Evolutionary conservation across 495 filamentous ascomycete genomes (phyloP).

Genomic region (Letharia columbiana): DNA sequence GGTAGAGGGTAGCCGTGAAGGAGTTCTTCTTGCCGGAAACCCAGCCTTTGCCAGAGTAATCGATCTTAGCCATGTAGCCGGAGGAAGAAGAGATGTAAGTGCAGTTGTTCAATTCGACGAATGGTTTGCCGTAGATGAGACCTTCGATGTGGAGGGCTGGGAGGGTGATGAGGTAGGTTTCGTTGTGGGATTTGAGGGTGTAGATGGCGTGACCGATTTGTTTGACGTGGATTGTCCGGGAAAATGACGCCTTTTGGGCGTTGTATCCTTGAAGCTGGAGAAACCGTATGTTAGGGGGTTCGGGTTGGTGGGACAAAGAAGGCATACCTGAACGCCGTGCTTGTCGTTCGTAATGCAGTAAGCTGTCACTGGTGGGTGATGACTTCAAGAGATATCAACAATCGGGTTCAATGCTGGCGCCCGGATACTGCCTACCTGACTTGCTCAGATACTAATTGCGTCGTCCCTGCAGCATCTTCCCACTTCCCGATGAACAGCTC

Average conservation of each 20-base stretch:
- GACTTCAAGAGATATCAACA: conserved; percentile 41
- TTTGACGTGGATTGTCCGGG: conserved; percentile 86
- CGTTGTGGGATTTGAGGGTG: conserved; percentile 55
- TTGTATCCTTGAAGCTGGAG: conserved; percentile 81
- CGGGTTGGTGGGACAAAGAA: neutral
- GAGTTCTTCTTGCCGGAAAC: conserved; percentile 91
- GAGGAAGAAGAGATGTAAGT: conserved; percentile 77
- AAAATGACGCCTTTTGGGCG: conserved; percentile 93
- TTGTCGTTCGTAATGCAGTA: conserved; percentile 84
- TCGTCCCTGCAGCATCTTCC: conserved; percentile 67
- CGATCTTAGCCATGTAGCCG: conserved; percentile 85
- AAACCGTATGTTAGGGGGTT: conserved; percentile 8
- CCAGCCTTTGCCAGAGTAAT: conserved; percentile 91
- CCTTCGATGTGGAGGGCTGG: conserved; percentile 91
- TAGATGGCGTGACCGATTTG: conserved; percentile 93
- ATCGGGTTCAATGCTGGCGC: neutral
- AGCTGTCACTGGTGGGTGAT: conserved; percentile 95
- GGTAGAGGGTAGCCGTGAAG: conserved; percentile 71
- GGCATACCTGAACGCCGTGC: conserved; percentile 59
- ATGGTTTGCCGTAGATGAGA: conserved; percentile 82
- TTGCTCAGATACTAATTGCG: conserved; percentile 67
- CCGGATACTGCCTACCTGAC: conserved; percentile 50
- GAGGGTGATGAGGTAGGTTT: conserved; percentile 84
- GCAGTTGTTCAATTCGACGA: conserved; percentile 76
- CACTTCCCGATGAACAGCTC: conserved; percentile 87